These are phyloP conservation scores for Fusarium annulatum DNA, from an alignment of 2,329 filamentous ascomycete genomes.

Conservation along the genomic window DNA sequence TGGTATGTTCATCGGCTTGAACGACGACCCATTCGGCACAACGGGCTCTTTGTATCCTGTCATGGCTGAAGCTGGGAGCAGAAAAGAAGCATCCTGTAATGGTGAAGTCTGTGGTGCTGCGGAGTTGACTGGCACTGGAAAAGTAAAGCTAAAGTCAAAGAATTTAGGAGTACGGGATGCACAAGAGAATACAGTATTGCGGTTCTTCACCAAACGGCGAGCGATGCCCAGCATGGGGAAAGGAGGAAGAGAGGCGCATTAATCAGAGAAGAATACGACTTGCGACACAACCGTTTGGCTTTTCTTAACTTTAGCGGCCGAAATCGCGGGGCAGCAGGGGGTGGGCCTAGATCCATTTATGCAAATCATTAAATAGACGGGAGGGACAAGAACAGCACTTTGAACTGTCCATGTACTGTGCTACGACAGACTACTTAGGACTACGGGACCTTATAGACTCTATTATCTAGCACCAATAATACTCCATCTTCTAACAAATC, in stretches of 20 bases:
- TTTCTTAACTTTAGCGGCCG: conserved; percentile 8
- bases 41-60: conserved; percentile 8
- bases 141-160: not conserved
- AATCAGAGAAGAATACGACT: not conserved
- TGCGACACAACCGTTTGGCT: conserved; percentile 9
- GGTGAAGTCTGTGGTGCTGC: not conserved
- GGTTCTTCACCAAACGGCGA: not conserved
- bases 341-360: not conserved
- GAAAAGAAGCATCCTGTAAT: conserved; percentile 23
- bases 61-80: conserved; percentile 14
- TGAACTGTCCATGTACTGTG: not conserved
- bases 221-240: conserved; percentile 20
- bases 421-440: no score
- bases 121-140: not conserved
- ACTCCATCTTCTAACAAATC: not conserved
- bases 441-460: not conserved
- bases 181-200: not conserved
- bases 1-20: conserved; percentile 20
- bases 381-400: not conserved
- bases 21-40: not conserved
- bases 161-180: not conserved
- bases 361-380: not conserved
- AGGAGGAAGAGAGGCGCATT: not conserved
- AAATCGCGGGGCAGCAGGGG: conserved; percentile 17
- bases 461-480: not conserved